These are phyloP conservation scores for Bruguiera sexangula DNA, from an alignment of 345 rosid species.

Conservation along the genomic window DNA sequence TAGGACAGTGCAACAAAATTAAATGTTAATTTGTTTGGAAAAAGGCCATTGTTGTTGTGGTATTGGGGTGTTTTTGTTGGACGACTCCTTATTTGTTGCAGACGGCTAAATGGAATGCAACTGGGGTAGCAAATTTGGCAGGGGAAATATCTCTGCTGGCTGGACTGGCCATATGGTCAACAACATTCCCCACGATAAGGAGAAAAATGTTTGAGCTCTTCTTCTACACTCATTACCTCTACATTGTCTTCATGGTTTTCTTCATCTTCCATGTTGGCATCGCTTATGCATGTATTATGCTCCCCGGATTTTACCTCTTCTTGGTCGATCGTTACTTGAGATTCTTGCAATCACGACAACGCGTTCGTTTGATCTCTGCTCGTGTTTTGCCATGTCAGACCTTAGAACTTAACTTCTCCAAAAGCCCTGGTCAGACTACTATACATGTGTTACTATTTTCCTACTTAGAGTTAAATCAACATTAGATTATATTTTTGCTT, in stretches of 20 bases:
- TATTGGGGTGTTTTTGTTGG: too few species aligned
- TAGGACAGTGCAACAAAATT: too few species aligned
- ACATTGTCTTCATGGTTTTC: conserved; percentile 60
- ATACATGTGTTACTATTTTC: too few species aligned
- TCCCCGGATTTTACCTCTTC: conserved; percentile 84
- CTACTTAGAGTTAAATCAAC: neutral
- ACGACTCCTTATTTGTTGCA: conserved; percentile 8
- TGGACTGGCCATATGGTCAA: conserved; percentile 63
- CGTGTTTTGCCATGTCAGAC: conserved; percentile 60
- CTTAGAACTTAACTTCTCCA: conserved; percentile 70
- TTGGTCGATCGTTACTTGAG: conserved; percentile 70
- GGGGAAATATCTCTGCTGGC: conserved; percentile 62
- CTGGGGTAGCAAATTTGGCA: conserved; percentile 50
- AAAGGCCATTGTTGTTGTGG: too few species aligned
- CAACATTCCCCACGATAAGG: conserved; percentile 57
- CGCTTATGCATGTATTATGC: conserved; percentile 45
- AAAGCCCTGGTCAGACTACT: conserved; percentile 38
- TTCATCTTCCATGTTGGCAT: conserved; percentile 63
- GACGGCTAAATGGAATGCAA: conserved; percentile 50
- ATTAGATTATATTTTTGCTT: neutral
- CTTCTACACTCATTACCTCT: conserved; percentile 73
- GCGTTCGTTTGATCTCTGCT: conserved; percentile 54
- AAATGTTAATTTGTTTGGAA: too few species aligned
- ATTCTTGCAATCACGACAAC: conserved; percentile 62
- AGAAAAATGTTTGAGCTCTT: conserved; percentile 69